Base-by-base conservation (phyloP, 1,284 basidiomycete species). In the Cryptococcus sp. region DNA sequence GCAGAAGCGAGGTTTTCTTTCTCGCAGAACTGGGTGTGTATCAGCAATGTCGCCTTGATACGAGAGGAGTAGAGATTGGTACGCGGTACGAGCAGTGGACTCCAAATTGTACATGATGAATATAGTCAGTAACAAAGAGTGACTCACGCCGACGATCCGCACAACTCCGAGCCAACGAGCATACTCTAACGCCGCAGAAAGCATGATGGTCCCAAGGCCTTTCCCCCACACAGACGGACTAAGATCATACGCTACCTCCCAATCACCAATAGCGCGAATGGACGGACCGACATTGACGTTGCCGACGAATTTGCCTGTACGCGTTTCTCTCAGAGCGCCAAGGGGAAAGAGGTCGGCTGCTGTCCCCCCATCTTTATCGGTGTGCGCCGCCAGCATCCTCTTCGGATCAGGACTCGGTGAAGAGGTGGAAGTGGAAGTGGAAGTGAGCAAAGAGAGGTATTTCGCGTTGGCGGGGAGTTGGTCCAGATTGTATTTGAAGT, bases 181-280 rank as follows among this genome's bases (percentile, higher is more conserved):
- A 39, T 53, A 55, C 6, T 48, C 50, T 19, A 58, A 7, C 17
- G 43, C 40, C 25, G 53, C 48, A 1, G 13, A 17, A 3, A 60
- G 26, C 59, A 64, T 64, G 1, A n/a, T 44, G 43, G 20, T 55
- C 5, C 47, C 62, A 8, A 61, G 16, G 17, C 62, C 62, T 48
- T 44, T 53, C 4, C 62, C 55, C 50, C 53, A 53, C 17, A 54
- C 43, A 13, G 34, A 44, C 1, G 57, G 57, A 47, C 49, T 22
- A 13, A 64, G 6, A 45, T 64, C 59, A 34, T 61, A 64, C 5
- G 54, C 57, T 10, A 61, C 44, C 47, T 59, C 59, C 56, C 56
- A 59, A 17, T 44, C 55, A 46, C 34, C 37, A n/a, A 19, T 48
- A 43, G 38, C n/a, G 29, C 47, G 52, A 19, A 26, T 22, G 13